phyloP scores from a whole-genome alignment of 129 eudicot genomes.

The Centella asiatica region DNA sequence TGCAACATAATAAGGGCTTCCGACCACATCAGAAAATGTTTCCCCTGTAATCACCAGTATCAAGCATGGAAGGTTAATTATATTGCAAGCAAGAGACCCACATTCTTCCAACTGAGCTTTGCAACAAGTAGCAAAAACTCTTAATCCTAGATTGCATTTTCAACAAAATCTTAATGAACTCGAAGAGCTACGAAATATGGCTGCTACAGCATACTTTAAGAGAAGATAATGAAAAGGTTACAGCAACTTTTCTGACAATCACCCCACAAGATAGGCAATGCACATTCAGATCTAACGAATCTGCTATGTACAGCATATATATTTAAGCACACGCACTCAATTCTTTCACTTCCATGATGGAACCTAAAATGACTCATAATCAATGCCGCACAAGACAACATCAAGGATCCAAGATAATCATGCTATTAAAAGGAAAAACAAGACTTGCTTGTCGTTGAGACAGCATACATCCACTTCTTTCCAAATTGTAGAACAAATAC shows the following conservation, averaged over 20 bases:
- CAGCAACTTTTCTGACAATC: background rate
- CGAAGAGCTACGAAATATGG: background rate
- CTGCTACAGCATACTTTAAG: background rate
- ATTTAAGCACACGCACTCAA: background rate
- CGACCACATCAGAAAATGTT: constrained; percentile 39
- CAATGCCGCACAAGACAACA: background rate
- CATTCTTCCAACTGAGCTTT: background rate
- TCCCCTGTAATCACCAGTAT: constrained; percentile 30
- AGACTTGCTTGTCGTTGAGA: no score
- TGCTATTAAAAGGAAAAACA: no score
- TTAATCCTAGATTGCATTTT: no score
- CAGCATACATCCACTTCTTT: background rate
- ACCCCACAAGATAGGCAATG: background rate
- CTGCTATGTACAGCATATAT: background rate
- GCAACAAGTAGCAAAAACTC: no score
- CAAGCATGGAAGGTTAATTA: background rate
- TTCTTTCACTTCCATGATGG: background rate
- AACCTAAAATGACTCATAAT: background rate
- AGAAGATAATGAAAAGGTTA: background rate
- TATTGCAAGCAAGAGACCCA: background rate
- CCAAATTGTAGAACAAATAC: background rate
- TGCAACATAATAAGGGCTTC: constrained; percentile 68
- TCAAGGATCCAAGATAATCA: no score
- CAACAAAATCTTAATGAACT: background rate
- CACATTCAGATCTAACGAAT: background rate